Evolutionary conservation across 345 rosid species (phyloP), one percentile per base, ranked within the genome.

Genomic region (Pugionium cornutum): DNA sequence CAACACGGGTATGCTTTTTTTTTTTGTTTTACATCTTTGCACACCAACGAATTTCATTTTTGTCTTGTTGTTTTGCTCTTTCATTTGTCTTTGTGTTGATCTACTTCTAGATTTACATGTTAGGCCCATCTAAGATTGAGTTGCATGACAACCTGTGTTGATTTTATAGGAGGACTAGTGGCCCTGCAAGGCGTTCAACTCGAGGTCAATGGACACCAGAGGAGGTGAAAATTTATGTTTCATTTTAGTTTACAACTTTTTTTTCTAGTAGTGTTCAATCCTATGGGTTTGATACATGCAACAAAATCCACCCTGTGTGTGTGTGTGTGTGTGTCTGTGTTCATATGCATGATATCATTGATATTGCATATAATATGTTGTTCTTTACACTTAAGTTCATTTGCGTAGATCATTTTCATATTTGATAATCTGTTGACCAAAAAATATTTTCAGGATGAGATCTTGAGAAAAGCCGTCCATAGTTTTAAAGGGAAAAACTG

Each of bases 141-240:
- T 52, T 27, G 39, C 36, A 25, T 66, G 31, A 31, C 53, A n/a
- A 18, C 56, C 33, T 76, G 11, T 31, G 25, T 62, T 4, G 33
- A 7, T 29, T 77, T 67, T 78, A 34, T 73, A 94, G 99, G 84
- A 86, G 97, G 77, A 90, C 95, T 18, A 88, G 84, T 80, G 99
- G 99, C 75, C 99, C 99, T 35, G 78, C 97, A 53, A 85, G 97
- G 70, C 96, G 99, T 69, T 94, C 99, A 29, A 88, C 97, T 35
- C 92, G 87, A 75, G 99, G 99, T 56, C 97, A 90, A 67, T 94
- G 99, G 99, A 94, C 97, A 58, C 81, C 99, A 45, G 99, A 94
- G 70, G 99, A 94, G 95, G 99, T 94, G 55, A 52, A 39, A n/a
- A 6, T 43, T 55, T 51, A 30, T 72, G 40, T 53, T 59, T 71